Conservation (phyloP, 2,329 filamentous ascomycete genomes). For the Alternaria triticina region DNA sequence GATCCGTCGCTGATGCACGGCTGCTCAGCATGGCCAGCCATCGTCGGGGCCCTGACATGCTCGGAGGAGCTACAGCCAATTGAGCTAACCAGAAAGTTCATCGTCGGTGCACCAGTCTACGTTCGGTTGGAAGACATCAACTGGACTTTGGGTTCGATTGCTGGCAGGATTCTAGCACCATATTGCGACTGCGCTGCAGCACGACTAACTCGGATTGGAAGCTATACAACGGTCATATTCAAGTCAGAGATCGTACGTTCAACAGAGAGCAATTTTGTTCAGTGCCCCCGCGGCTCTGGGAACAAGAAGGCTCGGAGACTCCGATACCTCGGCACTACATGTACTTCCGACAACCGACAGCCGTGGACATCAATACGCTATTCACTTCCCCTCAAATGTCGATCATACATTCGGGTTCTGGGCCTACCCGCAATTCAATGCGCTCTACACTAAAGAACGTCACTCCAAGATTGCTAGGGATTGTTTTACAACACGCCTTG, state of each 20-base stretch:
- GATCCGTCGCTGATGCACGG: not conserved
- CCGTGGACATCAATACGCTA: not conserved
- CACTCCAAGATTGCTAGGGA: not conserved
- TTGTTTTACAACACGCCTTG: not conserved
- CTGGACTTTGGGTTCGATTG: too few relatives aligned
- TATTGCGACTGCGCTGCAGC: not conserved
- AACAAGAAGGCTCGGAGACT: not conserved
- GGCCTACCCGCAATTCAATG: not conserved
- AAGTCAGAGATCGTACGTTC: too few relatives aligned
- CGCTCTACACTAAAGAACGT: not conserved
- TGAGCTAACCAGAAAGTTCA: accelerated
- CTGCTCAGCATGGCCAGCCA: not conserved
- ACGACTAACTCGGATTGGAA: not conserved
- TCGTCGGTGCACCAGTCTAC: not conserved
- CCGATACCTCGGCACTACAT: not conserved
- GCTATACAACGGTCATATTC: not conserved
- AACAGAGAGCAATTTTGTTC: too few relatives aligned
- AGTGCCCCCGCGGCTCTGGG: too few relatives aligned
- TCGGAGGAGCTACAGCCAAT: not conserved
- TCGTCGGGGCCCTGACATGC: accelerated
- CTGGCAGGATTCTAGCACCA: too few relatives aligned
- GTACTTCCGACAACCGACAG: not conserved
- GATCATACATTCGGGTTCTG: not conserved
- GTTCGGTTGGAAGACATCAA: not conserved
- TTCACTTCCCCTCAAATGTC: not conserved